These are phyloP conservation scores for Elaeis oleifera DNA, from an alignment of 202 grass and related monocot species.

Conservation along the genomic window DNA sequence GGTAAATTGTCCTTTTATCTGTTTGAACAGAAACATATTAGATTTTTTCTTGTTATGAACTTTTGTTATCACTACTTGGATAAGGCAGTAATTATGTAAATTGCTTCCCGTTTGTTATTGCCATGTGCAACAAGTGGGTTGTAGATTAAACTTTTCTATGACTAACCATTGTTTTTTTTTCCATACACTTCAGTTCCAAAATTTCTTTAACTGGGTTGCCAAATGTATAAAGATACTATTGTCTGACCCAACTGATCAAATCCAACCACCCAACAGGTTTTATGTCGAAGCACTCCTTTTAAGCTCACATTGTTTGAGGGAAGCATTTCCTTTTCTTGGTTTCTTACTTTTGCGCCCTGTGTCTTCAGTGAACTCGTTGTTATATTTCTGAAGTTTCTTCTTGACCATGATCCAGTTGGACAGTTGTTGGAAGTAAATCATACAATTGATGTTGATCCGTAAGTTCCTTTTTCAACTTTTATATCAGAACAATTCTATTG, in stretches of 20 bases:
- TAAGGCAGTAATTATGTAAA: too few species aligned
- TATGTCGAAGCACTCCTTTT: constrained; percentile 16
- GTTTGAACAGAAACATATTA: too few species aligned
- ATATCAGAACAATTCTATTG: neutral
- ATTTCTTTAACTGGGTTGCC: constrained; percentile 94
- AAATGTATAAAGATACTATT: constrained; percentile 79
- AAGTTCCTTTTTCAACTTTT: constrained; percentile 24
- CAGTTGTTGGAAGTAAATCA: constrained; percentile 63
- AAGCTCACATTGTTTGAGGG: constrained; percentile 12
- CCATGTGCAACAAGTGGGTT: neutral
- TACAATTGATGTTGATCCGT: constrained; percentile 52
- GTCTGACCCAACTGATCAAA: constrained; percentile 78
- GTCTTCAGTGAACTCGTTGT: constrained; percentile 73
- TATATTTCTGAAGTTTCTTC: constrained; percentile 87
- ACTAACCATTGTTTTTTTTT: neutral
- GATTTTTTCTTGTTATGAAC: too few species aligned
- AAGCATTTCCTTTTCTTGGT: constrained; percentile 18
- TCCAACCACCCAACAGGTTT: constrained; percentile 82
- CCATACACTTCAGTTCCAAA: constrained; percentile 66
- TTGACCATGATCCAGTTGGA: constrained; percentile 72
- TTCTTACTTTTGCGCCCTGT: constrained; percentile 16
- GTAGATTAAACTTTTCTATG: constrained; percentile 1
- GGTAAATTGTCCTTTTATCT: too few species aligned
- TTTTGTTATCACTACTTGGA: too few species aligned
- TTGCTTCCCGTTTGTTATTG: too few species aligned